Percentiles rank a stretch among this genome's conserved stretches.
Evolutionary conservation across 345 rosid species (phyloP).

Genomic region (Bruguiera parviflora): DNA sequence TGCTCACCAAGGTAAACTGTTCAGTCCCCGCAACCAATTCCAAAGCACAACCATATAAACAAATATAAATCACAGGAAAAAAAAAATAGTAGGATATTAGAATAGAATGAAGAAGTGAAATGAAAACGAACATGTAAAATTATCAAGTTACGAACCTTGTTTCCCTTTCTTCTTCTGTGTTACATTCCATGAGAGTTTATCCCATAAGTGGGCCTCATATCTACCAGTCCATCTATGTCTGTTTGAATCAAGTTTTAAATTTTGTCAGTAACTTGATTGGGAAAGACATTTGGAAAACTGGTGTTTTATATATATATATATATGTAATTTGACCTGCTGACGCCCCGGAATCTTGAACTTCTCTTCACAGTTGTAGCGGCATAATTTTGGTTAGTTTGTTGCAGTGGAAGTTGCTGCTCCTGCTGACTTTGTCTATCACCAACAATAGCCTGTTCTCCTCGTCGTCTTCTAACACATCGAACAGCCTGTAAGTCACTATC

Average conservation of each 20-base stretch:
- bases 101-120: background rate
- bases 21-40: conserved; percentile 15
- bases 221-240: conserved; percentile 72
- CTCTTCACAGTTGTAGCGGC: conserved; percentile 56
- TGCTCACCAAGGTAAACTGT: conserved; percentile 65
- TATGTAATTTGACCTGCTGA: conserved; percentile 43
- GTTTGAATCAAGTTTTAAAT: conserved; percentile 1
- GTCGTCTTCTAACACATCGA: conserved; percentile 41
- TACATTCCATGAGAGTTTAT: conserved; percentile 64
- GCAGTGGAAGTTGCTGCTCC: conserved; percentile 23
- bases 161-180: conserved; percentile 74
- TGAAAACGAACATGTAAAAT: background rate
- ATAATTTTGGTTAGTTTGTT: conserved; percentile 27
- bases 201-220: conserved; percentile 73
- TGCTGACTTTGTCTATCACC: conserved; percentile 22
- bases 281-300: background rate
- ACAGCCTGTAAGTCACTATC: conserved; percentile 16
- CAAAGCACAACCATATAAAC: conserved; percentile 10
- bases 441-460: conserved; percentile 34
- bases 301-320: background rate
- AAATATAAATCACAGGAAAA: conserved; percentile 6
- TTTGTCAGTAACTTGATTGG: background rate
- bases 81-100: background rate
- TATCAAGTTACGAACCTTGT: conserved; percentile 38
- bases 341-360: conserved; percentile 68